These are phyloP conservation scores for Phytophthora pini DNA, from an alignment of 352 stramenopile species.

Conservation along the genomic window DNA sequence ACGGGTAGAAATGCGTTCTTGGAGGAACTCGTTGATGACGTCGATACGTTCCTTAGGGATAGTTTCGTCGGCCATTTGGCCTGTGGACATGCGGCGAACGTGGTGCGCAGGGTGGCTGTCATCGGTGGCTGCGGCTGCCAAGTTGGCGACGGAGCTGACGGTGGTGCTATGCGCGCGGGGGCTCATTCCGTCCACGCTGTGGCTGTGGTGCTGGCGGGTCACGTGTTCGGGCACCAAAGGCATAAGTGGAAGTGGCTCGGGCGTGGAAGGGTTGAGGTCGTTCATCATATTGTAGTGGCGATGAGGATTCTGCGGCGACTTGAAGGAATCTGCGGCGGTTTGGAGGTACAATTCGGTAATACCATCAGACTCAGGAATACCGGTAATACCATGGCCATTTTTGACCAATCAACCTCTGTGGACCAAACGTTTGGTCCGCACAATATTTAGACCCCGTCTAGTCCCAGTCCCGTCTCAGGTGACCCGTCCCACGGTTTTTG, in stretches of 20 bases:
- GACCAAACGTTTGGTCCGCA: too few relatives aligned
- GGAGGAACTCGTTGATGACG: slow-evolving; percentile 79
- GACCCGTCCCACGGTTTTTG: too few relatives aligned
- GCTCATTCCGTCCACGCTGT: slow-evolving; percentile 49
- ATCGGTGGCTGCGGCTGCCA: slow-evolving; percentile 12
- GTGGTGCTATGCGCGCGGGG: slow-evolving; percentile 12
- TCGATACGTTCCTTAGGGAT: slow-evolving; percentile 79
- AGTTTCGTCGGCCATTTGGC: slow-evolving; percentile 68
- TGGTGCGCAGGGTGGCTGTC: slow-evolving; percentile 22
- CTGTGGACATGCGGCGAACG: slow-evolving; percentile 57
- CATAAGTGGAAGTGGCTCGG: neutral
- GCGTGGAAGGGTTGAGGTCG: slow-evolving; percentile 27
- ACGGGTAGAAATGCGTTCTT: slow-evolving; percentile 48
- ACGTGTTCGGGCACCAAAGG: slow-evolving; percentile 26
- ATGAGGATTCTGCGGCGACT: neutral
- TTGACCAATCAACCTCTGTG: too few relatives aligned
- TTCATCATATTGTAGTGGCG: slow-evolving; percentile 37
- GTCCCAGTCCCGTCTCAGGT: too few relatives aligned
- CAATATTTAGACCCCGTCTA: too few relatives aligned
- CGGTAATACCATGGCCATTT: too few relatives aligned
- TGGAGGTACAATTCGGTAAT: too few relatives aligned
- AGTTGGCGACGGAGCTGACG: slow-evolving; percentile 18
- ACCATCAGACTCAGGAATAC: too few relatives aligned
- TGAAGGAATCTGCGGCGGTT: too few relatives aligned
- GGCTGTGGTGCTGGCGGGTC: slow-evolving; percentile 49